Evolutionary conservation across 768 basidiomycete species (phyloP).

Genomic region (Rhizopogon salebrosus): DNA sequence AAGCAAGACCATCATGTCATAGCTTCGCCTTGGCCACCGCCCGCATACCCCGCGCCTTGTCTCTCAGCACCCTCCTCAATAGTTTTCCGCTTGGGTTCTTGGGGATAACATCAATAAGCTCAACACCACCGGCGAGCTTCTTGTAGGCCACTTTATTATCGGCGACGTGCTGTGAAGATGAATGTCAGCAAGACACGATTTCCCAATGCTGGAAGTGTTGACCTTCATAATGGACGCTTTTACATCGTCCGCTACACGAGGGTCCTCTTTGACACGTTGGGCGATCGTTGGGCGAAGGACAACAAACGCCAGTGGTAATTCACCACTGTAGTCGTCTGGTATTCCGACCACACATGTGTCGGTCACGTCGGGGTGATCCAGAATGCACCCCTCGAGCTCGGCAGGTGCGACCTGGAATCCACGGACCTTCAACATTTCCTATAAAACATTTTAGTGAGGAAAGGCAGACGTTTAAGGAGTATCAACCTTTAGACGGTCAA

Average conservation of each 20-base stretch:
- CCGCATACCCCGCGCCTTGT: conserved; percentile 33
- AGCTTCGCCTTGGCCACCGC: conserved; percentile 20
- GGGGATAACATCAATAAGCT: conserved; percentile 57
- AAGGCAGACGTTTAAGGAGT: background rate
- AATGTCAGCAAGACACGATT: background rate
- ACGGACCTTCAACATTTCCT: conserved; percentile 72
- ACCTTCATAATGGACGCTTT: conserved; percentile 53
- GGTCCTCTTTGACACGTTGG: conserved; percentile 27
- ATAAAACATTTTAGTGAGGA: background rate
- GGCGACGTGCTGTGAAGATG: conserved; percentile 42
- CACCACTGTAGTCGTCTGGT: conserved; percentile 71
- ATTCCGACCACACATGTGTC: conserved; percentile 65
- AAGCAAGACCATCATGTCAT: conserved; percentile 10
- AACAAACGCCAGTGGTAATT: conserved; percentile 68
- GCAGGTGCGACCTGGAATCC: conserved; percentile 58
- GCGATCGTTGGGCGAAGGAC: conserved; percentile 41
- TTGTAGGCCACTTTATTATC: conserved; percentile 59
- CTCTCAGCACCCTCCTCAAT: conserved; percentile 49
- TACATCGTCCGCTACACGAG: conserved; percentile 29
- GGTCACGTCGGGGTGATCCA: conserved; percentile 53
- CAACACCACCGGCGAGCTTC: conserved; percentile 54
- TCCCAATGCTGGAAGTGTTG: background rate
- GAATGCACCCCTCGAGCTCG: conserved; percentile 61
- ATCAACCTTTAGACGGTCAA: conserved; percentile 67
- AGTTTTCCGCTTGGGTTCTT: conserved; percentile 73